Evolutionary conservation across 306 rosid genomes (phyloP).

Genomic region (Ormosia semicastrata): DNA sequence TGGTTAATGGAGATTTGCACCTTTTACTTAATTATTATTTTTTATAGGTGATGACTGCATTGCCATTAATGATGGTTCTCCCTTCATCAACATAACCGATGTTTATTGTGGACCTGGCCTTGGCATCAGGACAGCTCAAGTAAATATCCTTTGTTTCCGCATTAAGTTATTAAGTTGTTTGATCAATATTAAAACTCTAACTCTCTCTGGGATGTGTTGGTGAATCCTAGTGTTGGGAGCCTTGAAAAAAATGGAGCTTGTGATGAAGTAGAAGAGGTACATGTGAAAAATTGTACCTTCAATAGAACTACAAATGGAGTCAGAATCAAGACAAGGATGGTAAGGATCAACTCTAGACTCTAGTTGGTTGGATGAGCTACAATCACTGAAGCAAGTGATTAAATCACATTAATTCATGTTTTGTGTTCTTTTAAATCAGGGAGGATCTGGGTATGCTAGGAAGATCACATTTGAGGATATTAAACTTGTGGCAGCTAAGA

Average conservation of each 20-base stretch:
- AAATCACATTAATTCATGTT: neutral
- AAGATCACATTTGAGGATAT: conserved; percentile 48
- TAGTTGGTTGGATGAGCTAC: neutral
- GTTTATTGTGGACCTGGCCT: conserved; percentile 61
- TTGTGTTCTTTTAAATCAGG: conserved; percentile 12
- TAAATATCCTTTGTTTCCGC: neutral
- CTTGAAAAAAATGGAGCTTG: conserved; percentile 32
- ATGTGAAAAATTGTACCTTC: conserved; percentile 46
- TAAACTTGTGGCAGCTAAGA: neutral
- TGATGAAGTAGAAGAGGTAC: conserved; percentile 39
- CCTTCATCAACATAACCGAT: conserved; percentile 33
- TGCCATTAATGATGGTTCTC: conserved; percentile 42
- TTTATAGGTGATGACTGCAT: conserved; percentile 56
- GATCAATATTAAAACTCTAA: neutral
- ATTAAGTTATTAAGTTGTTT: neutral
- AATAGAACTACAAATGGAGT: conserved; percentile 42
- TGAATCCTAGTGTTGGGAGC: conserved; percentile 47
- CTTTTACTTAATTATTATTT: neutral
- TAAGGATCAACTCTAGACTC: neutral
- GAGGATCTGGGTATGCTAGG: conserved; percentile 54
- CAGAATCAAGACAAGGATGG: conserved; percentile 62
- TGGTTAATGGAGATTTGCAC: neutral
- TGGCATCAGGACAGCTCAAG: conserved; percentile 46
- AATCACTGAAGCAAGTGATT: neutral
- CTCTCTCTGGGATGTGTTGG: neutral